Evolutionary conservation across 1,284 basidiomycete species (phyloP).

Genomic region (Phylloboletellus chloephorus): DNA sequence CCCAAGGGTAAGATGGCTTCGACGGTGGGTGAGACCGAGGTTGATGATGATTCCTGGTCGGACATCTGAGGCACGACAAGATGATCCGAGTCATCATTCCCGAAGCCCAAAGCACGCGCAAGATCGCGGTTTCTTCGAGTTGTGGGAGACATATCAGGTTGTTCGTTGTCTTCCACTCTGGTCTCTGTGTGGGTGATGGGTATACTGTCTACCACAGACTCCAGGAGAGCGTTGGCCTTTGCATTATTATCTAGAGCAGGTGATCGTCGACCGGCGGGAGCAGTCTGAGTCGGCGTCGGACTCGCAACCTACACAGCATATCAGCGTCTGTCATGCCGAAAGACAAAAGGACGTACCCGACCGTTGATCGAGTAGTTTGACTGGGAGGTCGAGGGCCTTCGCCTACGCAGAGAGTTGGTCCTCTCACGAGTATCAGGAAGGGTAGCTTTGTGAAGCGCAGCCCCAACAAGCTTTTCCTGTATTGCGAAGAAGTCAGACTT

Average conservation of each 20-base stretch:
- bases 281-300: constrained; percentile 36
- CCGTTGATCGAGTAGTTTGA: constrained; percentile 62
- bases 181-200: constrained; percentile 34
- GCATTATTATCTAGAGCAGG: constrained; percentile 42
- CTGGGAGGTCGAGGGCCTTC: constrained; percentile 75
- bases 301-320: constrained; percentile 45
- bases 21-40: constrained; percentile 27
- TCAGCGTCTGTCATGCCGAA: constrained; percentile 9
- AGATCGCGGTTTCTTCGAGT: constrained; percentile 64
- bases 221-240: constrained; percentile 60
- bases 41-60: constrained; percentile 19
- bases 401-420: constrained; percentile 54
- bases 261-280: constrained; percentile 29
- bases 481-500: constrained; percentile 64
- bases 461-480: constrained; percentile 64
- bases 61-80: constrained; percentile 21
- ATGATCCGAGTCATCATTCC: constrained; percentile 37
- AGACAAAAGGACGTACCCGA: constrained; percentile 39
- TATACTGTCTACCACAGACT: constrained; percentile 65
- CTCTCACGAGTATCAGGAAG: constrained; percentile 53
- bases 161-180: constrained; percentile 20
- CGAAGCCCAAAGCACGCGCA: constrained; percentile 61
- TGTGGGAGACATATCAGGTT: constrained; percentile 40
- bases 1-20: constrained; percentile 27
- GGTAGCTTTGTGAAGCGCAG: constrained; percentile 50